Base-by-base conservation (phyloP, 208 protist species). In the Leishmania gerbilli region DNA sequence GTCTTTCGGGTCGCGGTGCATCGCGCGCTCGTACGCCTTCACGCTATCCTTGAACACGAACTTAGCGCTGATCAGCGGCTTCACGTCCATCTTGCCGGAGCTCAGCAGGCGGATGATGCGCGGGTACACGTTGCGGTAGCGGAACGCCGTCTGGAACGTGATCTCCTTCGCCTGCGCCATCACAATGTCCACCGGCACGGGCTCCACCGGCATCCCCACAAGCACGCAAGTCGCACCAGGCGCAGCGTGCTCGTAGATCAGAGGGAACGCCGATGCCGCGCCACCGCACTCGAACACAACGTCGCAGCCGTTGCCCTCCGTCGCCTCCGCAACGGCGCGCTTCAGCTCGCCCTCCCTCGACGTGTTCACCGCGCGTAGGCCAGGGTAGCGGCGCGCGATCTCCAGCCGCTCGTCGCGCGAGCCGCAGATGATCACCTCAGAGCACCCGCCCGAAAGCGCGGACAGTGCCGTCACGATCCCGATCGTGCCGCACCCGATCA, bases 211-310 rank as follows among this genome's bases (percentile, higher is more conserved):
- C 88, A 91, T 91, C 40, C 86, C 86, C 4, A 89, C 82, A 47
- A 91, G 83, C 82, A 91, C 86, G 40, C 80, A 84, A 31, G 84
- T 88, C 74, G 88, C 85, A 47, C 88, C 88, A 37, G 88, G 85
- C 9, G 88, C 88, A 27, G 80, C 75, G 84, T 81, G 74, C 45
- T 81, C 79, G 84, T 85, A 85, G 75, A 91, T 85, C 34, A 89
- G 71, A 13, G 69, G 53, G 81, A 88, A 91, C 49, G 85, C 86
- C 58, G 81, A 78, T 11, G 53, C 79, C 0, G 79, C 53, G 7
- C 85, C 88, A 78, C 81, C 88, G 82, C 88, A 89, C 86, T 91
- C 88, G 76, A 91, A 91, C 69, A 91, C 60, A 65, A 83, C 79
- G 62, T 89, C 83, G 56, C 86, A 87, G 74, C 88, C 88, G 49